Percentiles rank a stretch among this genome's conserved stretches.
phyloP scores from a whole-genome alignment of 2,329 filamentous ascomycete species.

The Fusarium multiceps region DNA sequence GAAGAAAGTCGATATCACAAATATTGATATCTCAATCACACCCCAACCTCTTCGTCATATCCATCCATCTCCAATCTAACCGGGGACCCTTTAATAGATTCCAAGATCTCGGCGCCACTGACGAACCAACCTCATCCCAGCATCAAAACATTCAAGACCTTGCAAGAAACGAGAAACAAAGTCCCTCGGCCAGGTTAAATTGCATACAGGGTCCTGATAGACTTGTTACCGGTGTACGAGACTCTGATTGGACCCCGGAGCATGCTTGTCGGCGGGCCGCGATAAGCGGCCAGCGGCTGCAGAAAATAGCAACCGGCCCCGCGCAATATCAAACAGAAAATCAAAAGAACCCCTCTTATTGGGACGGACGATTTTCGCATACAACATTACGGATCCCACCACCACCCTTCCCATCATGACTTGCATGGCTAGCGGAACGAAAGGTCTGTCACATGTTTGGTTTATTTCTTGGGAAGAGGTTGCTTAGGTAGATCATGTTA shows the following conservation, averaged over 20 bases:
- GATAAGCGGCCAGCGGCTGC: conserved; percentile 44
- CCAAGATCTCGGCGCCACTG: conserved; percentile 30
- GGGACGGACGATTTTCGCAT: conserved; percentile 13
- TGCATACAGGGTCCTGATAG: conserved; percentile 11
- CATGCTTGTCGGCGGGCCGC: conserved; percentile 36
- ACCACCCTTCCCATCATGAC: conserved; percentile 35
- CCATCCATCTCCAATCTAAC: conserved; percentile 9
- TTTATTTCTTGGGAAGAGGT: conserved; percentile 1
- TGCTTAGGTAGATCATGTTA: conserved; percentile 34
- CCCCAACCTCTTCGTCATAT: conserved; percentile 12
- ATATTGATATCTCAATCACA: neutral
- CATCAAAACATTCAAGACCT: conserved; percentile 23
- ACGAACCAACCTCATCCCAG: conserved; percentile 26
- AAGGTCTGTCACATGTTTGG: conserved; percentile 15
- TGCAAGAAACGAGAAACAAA: conserved; percentile 34
- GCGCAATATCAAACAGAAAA: conserved; percentile 2
- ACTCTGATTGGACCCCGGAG: conserved; percentile 32
- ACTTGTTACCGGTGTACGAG: conserved; percentile 4
- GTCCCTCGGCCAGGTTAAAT: conserved; percentile 16
- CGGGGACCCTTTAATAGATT: conserved; percentile 17
- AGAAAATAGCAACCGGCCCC: conserved; percentile 44
- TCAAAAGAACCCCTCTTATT: conserved; percentile 13
- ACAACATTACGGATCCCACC: conserved; percentile 1
- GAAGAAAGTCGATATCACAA: neutral
- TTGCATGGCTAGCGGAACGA: conserved; percentile 34